Base-by-base conservation (phyloP, 1,284 basidiomycete species). In the Heimioporus punctisporus region DNA sequence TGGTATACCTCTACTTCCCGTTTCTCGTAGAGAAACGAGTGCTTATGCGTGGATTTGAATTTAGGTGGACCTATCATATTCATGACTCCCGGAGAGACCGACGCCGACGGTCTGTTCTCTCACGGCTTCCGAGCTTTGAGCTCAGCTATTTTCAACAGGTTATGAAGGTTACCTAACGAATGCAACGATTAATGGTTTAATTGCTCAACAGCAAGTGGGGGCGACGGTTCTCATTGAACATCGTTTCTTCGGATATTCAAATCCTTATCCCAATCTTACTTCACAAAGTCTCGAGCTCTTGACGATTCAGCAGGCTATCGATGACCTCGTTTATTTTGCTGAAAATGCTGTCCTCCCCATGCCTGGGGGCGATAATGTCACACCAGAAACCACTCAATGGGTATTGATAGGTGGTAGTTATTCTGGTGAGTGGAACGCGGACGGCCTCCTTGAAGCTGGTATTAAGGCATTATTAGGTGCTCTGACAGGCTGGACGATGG, bases 51-150 rank as follows among this genome's bases (percentile, higher is more conserved):
- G 14, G 24, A 14, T 19, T 21, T 19, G n/a, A n/a, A 26, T 2
- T n/a, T 51, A 86, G 87, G 85, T 27, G 88, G 89, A 6, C 86
- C 86, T 4, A 85, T 91, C 55, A 74, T 91, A 57, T 62, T 90
- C 15, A 73, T 78, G 64, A 88, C 77, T 23, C 78, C 78, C 2
- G 77, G 80, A 31, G 80, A 82, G 60, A 51, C 26, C 5, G 69
- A 76, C 46, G 77, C 76, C 4, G 74, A 81, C 1, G 77, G 85
- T 70, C 47, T 44, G 34, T 23, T 9, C 47, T 5, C 14, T 23
- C 5, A 30, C 6, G n/a, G n/a, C 23, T 24, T 74, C 71, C 30
- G 73, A 75, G n/a, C n/a, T n/a, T n/a, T 60, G 59, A 55, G 76
- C 75, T 75, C 73, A 46, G 59, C 66, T 73, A 73, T 48, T 40